Conservation (phyloP, 148 eudicot genomes). For the Rhododendron griersonianum region DNA sequence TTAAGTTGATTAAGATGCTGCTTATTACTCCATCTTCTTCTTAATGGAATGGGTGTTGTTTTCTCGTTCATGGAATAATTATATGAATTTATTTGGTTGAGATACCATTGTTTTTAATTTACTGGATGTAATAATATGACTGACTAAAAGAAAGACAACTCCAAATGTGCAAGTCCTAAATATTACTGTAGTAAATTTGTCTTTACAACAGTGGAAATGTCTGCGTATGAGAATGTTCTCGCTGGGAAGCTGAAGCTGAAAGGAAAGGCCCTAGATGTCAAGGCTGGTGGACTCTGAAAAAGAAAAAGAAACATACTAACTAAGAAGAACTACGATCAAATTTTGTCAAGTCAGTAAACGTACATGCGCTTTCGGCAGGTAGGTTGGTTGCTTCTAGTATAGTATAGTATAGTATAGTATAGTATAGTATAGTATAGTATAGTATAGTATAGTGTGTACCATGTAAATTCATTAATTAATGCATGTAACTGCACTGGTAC, state of each 20-base stretch:
- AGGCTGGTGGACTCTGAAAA: not conserved
- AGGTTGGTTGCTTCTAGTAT: not conserved
- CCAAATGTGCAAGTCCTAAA: too few species aligned
- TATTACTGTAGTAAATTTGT: too few species aligned
- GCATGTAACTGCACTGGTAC: not conserved
- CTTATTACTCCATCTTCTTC: not conserved
- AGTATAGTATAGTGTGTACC: not conserved
- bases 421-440: not conserved
- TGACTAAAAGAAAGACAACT: not conserved
- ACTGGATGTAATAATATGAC: not conserved
- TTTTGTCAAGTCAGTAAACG: constrained; percentile 23
- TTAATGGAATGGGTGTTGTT: not conserved
- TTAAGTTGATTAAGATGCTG: not conserved
- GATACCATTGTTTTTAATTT: not conserved
- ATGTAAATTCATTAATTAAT: too few species aligned
- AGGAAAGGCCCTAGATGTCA: too few species aligned
- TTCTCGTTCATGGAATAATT: not conserved
- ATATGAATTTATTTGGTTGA: not conserved
- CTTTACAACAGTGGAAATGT: too few species aligned
- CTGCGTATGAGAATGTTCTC: too few species aligned
- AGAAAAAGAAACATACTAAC: constrained; percentile 68
- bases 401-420: not conserved
- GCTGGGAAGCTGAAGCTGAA: too few species aligned
- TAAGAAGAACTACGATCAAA: constrained; percentile 36
- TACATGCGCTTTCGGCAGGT: constrained; percentile 58